These are phyloP conservation scores for Cryoendolithus antarcticus DNA, from an alignment of 2,329 filamentous ascomycete genomes.

Conservation along the genomic window DNA sequence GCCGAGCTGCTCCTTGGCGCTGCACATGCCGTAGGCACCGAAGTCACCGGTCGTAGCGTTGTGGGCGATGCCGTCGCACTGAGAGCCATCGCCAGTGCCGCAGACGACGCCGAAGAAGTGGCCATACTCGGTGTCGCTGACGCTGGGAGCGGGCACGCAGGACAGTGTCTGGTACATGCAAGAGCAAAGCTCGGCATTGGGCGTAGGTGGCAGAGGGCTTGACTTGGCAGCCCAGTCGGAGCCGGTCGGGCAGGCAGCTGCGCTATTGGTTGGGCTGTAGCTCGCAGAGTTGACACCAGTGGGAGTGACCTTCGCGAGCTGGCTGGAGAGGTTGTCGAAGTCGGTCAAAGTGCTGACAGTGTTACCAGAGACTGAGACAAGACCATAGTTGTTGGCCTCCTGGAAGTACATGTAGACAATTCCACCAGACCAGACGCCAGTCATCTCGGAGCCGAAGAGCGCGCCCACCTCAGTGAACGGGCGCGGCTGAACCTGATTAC, in stretches of 20 bases:
- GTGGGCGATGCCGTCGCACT: constrained; percentile 56
- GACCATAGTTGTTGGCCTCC: constrained; percentile 78
- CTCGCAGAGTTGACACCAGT: constrained; percentile 49
- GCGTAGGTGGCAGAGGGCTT: constrained; percentile 63
- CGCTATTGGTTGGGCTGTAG: constrained; percentile 65
- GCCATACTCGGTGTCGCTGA: constrained; percentile 36
- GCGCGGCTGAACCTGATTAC: constrained; percentile 64
- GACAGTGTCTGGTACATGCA: constrained; percentile 70
- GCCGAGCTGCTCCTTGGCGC: constrained; percentile 55
- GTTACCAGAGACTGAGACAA: constrained; percentile 51
- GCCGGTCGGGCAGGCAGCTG: constrained; percentile 57
- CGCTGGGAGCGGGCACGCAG: constrained; percentile 50
- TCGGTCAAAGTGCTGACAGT: constrained; percentile 57
- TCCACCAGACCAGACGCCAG: constrained; percentile 77
- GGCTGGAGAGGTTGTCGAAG: constrained; percentile 58
- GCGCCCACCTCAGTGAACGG: constrained; percentile 74
- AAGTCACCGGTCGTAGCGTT: constrained; percentile 58
- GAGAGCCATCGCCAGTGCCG: constrained; percentile 36
- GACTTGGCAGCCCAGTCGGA: constrained; percentile 57
- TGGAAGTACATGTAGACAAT: constrained; percentile 99
- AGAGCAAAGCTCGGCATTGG: constrained; percentile 64
- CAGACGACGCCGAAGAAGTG: constrained; percentile 66
- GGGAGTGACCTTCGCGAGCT: constrained; percentile 57
- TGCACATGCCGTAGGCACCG: constrained; percentile 70
- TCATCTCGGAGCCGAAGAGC: constrained; percentile 74